These are phyloP conservation scores for Hibiscus mutabilis DNA, from an alignment of 345 rosid species.

Conservation along the genomic window DNA sequence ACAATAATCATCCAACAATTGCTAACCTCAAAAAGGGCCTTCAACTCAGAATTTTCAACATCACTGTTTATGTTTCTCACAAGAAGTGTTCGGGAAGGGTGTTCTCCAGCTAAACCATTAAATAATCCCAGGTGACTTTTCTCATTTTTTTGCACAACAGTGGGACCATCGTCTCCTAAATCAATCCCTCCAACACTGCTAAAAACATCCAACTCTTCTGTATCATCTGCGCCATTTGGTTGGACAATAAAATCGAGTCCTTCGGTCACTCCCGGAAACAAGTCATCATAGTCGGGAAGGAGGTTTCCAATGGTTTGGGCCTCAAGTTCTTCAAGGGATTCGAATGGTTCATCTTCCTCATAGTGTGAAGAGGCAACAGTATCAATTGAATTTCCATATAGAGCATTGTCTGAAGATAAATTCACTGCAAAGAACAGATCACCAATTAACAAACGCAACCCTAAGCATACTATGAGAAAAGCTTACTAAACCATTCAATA, in stretches of 20 bases:
- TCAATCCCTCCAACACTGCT: conserved; percentile 70
- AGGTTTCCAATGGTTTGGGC: conserved; percentile 63
- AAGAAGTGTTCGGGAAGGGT: conserved; percentile 50
- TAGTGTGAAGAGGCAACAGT: conserved; percentile 25
- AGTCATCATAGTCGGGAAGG: conserved; percentile 59
- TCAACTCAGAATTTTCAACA: conserved; percentile 54
- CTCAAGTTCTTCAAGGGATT: conserved; percentile 53
- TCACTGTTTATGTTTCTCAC: conserved; percentile 49
- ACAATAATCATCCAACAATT: not conserved
- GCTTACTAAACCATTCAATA: not conserved
- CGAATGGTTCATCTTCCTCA: conserved; percentile 44
- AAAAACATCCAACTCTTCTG: conserved; percentile 59
- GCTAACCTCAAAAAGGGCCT: conserved; percentile 49
- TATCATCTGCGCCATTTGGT: conserved; percentile 31
- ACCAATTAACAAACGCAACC: not conserved
- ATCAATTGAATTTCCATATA: conserved; percentile 37
- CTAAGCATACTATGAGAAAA: not conserved
- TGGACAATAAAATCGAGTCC: conserved; percentile 24
- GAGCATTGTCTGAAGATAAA: conserved; percentile 27
- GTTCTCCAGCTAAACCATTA: conserved; percentile 25
- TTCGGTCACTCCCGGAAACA: conserved; percentile 52
- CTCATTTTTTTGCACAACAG: conserved; percentile 19
- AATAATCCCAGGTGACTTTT: conserved; percentile 23
- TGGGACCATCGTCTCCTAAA: conserved; percentile 38
- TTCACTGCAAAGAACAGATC: conserved; percentile 36